Evolutionary conservation across 2,329 filamentous ascomycete genomes (phyloP), one percentile per base, ranked within the genome.

Genomic region (Xylariaceae sp.): DNA sequence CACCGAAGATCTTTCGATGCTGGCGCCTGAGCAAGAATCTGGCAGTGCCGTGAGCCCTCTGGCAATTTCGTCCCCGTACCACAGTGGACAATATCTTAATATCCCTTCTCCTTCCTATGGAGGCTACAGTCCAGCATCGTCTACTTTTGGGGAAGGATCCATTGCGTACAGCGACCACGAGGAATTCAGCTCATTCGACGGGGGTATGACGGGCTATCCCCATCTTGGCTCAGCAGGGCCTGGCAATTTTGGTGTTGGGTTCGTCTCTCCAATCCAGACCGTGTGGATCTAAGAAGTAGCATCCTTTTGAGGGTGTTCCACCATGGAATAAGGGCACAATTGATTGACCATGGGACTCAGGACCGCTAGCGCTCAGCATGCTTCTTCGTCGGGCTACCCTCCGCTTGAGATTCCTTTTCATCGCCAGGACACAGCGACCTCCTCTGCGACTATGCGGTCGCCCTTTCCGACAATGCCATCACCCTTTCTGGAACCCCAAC

Each of bases 111-210:
- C 83, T 20, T 81, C 81, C 23, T 85, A 81, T 57, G 77, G 77
- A 49, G 78, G 77, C 52, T 86, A 84, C 67, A 86, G 83, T 67
- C 84, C 84, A 45, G 81, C 83, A 18, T 84, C 83, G 24, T 86
- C 84, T 54, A 84, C 80, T 15, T 85, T 81, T 66, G 80, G 67
- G n/a, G 74, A 85, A 68, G 75, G 82, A n/a, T 85, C 84, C 23
- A 74, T 84, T 57, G 76, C 79, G 24, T 86, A 85, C 72, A 86
- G 83, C 72, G 84, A 86, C 63, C 76, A 78, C 40, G 83, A 85
- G 52, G 83, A 86, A 58, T 81, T 76, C 57, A 70, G 71, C 55
- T 70, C 77, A 37, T 83, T 75, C 67, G 79, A 82, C 62, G 65
- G 64, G 70, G 72, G 69, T 62, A 77, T 72, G 65, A 64, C 75